Conservation (phyloP, 768 basidiomycete genomes). For the Glaciozyma martinii region DNA sequence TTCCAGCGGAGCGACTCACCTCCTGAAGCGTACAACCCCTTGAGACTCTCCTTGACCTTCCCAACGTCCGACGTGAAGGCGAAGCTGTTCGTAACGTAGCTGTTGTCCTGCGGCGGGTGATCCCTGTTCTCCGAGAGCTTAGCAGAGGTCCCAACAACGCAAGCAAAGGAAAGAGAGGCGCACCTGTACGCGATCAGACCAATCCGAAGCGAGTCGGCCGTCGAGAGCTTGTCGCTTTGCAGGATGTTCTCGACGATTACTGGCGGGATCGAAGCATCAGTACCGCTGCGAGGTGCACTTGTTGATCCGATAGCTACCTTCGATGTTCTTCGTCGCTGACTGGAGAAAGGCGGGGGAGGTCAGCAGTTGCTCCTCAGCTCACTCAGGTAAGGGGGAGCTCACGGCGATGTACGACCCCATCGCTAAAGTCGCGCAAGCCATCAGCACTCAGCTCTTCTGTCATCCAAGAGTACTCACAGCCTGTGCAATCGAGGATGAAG, state of each 20-base stretch:
- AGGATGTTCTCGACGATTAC: slow-evolving; percentile 90
- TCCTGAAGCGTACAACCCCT: slow-evolving; percentile 74
- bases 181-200: slow-evolving; percentile 82
- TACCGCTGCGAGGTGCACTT: neutral
- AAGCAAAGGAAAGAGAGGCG: neutral
- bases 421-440: slow-evolving; percentile 7
- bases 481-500: slow-evolving; percentile 31
- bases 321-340: slow-evolving; percentile 83
- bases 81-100: slow-evolving; percentile 86
- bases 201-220: slow-evolving; percentile 72
- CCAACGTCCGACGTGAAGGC: slow-evolving; percentile 87
- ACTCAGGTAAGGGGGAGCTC: neutral
- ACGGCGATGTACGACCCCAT: slow-evolving; percentile 32
- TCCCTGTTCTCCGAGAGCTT: slow-evolving; percentile 51
- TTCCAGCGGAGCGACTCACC: slow-evolving; percentile 46
- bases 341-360: neutral
- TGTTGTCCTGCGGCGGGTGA: slow-evolving; percentile 91
- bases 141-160: neutral
- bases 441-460: too few species aligned
- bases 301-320: slow-evolving; percentile 36
- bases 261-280: neutral
- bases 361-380: neutral
- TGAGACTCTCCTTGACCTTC: slow-evolving; percentile 74
- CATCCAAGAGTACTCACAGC: neutral
- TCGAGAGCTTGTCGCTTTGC: slow-evolving; percentile 83